A percentile compares a stretch with the other conserved stretches of the same genome.
phyloP scores from a whole-genome alignment of 768 basidiomycete species.

The Suillus paluster region DNA sequence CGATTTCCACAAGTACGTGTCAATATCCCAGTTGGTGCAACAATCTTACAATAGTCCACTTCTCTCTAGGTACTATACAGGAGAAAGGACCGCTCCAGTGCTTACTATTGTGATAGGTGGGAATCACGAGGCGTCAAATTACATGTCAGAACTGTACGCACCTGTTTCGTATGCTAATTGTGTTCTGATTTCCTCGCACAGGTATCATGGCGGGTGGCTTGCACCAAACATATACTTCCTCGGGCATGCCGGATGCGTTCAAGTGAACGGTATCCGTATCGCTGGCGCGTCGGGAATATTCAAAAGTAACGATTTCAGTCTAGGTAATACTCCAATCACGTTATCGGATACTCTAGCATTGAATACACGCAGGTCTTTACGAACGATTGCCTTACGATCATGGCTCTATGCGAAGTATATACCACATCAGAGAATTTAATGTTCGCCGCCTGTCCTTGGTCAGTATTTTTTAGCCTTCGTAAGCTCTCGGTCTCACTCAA shows the following conservation, averaged over 20 bases:
- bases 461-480: slow-evolving; percentile 22
- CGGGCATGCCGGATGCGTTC: slow-evolving; percentile 87
- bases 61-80: slow-evolving; percentile 80
- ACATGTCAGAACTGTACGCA: slow-evolving; percentile 92
- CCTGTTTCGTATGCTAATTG: neutral
- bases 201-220: slow-evolving; percentile 96
- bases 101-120: slow-evolving; percentile 95
- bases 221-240: slow-evolving; percentile 97
- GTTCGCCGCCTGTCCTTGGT: slow-evolving; percentile 79
- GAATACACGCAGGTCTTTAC: slow-evolving; percentile 59
- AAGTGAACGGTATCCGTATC: slow-evolving; percentile 86
- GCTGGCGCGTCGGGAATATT: slow-evolving; percentile 94
- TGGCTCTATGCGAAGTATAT: slow-evolving; percentile 77
- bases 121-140: slow-evolving; percentile 97
- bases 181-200: slow-evolving; percentile 33
- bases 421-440: slow-evolving; percentile 89
- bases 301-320: slow-evolving; percentile 73
- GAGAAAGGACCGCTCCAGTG: slow-evolving; percentile 78
- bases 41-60: slow-evolving; percentile 3
- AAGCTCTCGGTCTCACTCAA: neutral
- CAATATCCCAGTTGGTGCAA: neutral
- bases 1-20: slow-evolving; percentile 74
- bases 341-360: slow-evolving; percentile 8
- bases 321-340: slow-evolving; percentile 47
- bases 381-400: slow-evolving; percentile 85